Base-by-base conservation (phyloP, 1,139 yeast genomes). In the Candida sp. region DNA sequence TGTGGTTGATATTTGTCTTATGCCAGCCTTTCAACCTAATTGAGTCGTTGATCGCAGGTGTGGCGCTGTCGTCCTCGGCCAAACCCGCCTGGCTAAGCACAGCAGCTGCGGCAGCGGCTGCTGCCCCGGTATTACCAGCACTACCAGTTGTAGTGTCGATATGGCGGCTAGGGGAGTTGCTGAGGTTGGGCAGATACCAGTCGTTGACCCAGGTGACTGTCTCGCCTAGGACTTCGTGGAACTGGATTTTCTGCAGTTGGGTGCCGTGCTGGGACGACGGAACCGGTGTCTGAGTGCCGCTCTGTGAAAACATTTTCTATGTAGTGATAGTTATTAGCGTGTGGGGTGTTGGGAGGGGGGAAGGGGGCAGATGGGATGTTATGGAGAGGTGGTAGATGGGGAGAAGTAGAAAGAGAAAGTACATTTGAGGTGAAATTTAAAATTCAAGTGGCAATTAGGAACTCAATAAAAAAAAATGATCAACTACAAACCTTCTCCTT, bases 121-220 rank as follows among this genome's bases (percentile, higher is more conserved):
- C 35, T n/a, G 12, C n/a, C 5, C 17, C 17, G 5, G 35, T 33
- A 33, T 22, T 33, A 11, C 35, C 35, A 33, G 35, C 35, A 33
- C 35, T 33, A 9, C 12, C 35, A 33, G 17, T 11, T 5, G n/a
- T 33, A 27, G 54, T 54, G 4, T 47, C 12, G 12, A 9, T 33
- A 23, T 39, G 4, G n/a, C 12, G 39, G 11, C 9, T 35, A 9
- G 39, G 23, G 7, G 39, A n/a, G 49, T 65, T 59, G 28, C 77
- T 75, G 39, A 61, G 58, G 59, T 68, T 61, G 31, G 79, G 78
- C 28, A 62, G 58, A 59, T 72, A 73, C 80, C 80, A 75, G 50
- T 72, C 78, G 44, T 72, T 70, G 41, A 72, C 63, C 82, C 82
- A 77, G 11, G 77, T 72, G 46, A 66, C 63, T 26, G 72, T 61